Base-by-base conservation (phyloP, 352 stramenopile species). In the Phytopythium delawarense region DNA sequence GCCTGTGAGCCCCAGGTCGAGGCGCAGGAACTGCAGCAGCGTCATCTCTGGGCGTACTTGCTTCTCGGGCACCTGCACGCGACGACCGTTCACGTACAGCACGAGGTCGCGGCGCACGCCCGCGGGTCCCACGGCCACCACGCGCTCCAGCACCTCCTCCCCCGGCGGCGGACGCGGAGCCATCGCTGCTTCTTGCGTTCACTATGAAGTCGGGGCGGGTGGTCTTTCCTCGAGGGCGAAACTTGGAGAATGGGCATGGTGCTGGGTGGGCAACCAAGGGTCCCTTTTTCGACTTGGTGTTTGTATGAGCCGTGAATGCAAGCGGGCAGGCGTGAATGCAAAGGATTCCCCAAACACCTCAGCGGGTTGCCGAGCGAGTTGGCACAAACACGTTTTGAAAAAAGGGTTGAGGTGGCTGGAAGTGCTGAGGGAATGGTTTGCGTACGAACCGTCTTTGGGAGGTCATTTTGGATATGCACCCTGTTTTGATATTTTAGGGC, bases 21-120 rank as follows among this genome's bases (percentile, higher is more conserved):
- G 73, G 63, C 88, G 88, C 45, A 97, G 72, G 62, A 91, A 96
- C 69, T 92, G 78, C 60, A 97, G 72, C 35, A 96, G 69, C 57
- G 86, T 97, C 37, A 84, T 76, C 62, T 95, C 79, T 0, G 88
- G 87, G 30, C 76, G 69, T 51, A 82, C 76, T 51, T 89, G 63
- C 13, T 67, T 70, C 64, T 87, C 79, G 16, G 63, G 58, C 39
- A 90, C 62, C 40, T 76, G 52, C 0, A 89, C 57, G 63, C 84
- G 79, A 60, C 72, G 44, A n/a, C 79, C 79, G 68, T 93, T 93
- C 48, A 93, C 78, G 34, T 93, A 94, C 51, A 93, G 63, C 51
- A 93, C 66, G 55, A 93, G 62, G 46, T 87, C 64, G 59, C 61
- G 71, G 30, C 82, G 78, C 44, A 87, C 73, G 8, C 51, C 57